These are phyloP conservation scores for Coemansia brasiliensis DNA, from an alignment of 192 early-diverging fungal genomes.

Conservation along the genomic window DNA sequence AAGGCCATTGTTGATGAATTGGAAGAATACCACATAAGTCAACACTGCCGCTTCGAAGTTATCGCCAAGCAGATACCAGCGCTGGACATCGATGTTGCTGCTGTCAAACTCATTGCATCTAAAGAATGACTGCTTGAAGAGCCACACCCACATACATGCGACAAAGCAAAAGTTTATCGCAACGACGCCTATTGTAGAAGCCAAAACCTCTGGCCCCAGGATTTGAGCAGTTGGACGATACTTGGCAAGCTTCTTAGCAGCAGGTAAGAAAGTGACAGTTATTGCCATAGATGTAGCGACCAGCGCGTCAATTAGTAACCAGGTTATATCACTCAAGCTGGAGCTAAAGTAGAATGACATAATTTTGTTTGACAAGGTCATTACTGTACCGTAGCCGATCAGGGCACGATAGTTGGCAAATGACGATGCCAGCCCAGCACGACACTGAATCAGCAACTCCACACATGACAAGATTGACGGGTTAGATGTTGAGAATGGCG, in stretches of 20 bases:
- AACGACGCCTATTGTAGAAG: constrained; percentile 68
- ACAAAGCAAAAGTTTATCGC: constrained; percentile 72
- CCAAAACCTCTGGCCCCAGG: constrained; percentile 68
- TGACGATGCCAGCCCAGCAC: constrained; percentile 65
- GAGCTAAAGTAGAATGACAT: constrained; percentile 76
- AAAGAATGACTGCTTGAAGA: constrained; percentile 75
- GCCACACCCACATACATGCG: constrained; percentile 47
- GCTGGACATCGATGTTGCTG: constrained; percentile 58
- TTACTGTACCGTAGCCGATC: constrained; percentile 71
- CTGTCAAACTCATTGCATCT: constrained; percentile 80
- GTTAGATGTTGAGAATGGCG: constrained; percentile 68
- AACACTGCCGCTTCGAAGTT: constrained; percentile 73
- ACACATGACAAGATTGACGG: constrained; percentile 68
- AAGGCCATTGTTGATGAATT: constrained; percentile 70
- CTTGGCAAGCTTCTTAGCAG: constrained; percentile 59
- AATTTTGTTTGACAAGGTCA: constrained; percentile 63
- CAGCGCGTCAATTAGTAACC: constrained; percentile 75
- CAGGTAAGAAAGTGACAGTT: constrained; percentile 65
- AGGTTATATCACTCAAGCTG: constrained; percentile 66
- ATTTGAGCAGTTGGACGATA: constrained; percentile 75
- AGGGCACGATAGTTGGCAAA: constrained; percentile 79
- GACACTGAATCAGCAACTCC: constrained; percentile 51
- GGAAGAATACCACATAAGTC: constrained; percentile 64
- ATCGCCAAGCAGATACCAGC: constrained; percentile 84
- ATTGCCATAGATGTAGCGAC: constrained; percentile 64